phyloP scores from a whole-genome alignment of 257 asterid genomes.

The Nicotiana noctiflora region DNA sequence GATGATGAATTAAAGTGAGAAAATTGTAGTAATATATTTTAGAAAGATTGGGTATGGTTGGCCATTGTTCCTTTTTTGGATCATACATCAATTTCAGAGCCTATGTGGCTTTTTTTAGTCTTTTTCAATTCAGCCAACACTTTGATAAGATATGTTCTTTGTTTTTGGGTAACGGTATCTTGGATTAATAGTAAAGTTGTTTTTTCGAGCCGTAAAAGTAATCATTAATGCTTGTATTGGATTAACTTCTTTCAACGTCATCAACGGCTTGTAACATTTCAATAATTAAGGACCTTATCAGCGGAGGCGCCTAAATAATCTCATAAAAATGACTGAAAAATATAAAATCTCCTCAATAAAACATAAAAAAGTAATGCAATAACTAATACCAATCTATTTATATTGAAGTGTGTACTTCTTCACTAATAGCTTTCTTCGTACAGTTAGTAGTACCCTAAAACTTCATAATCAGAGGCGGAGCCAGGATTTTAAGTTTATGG shows the following conservation, averaged over 20 bases:
- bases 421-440: neutral
- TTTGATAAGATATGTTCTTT: neutral
- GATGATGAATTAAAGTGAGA: slow-evolving; percentile 1
- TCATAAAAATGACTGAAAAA: too few species aligned
- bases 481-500: too few species aligned
- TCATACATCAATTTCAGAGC: slow-evolving; percentile 21
- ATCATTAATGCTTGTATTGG: rapidly evolving
- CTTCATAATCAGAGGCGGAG: too few species aligned
- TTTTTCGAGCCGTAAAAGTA: too few species aligned
- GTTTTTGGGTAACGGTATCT: neutral
- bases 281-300: neutral
- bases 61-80: neutral
- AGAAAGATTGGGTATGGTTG: slow-evolving; percentile 15
- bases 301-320: neutral
- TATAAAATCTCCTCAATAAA: too few species aligned
- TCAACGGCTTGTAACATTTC: neutral
- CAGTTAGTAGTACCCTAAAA: neutral
- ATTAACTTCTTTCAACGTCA: neutral
- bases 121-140: neutral
- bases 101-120: neutral
- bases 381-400: too few species aligned
- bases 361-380: too few species aligned
- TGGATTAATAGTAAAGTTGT: rapidly evolving
- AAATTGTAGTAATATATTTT: neutral
- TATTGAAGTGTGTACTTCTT: neutral